Percentiles rank a stretch among this genome's conserved stretches.
phyloP scores from a whole-genome alignment of 371 early-diverging fungal species.

The Capillidium rhysosporum region DNA sequence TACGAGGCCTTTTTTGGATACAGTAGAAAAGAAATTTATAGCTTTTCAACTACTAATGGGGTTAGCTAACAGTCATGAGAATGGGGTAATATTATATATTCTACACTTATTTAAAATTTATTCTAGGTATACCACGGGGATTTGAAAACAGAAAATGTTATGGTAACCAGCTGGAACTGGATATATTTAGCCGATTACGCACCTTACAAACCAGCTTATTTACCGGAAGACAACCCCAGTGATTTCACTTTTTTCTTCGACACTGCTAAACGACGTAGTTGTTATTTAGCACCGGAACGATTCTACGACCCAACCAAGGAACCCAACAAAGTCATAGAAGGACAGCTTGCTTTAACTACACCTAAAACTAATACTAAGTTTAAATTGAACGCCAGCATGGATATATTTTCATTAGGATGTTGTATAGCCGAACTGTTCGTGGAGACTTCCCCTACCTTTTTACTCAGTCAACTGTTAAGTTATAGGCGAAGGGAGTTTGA shows the following conservation, averaged over 20 bases:
- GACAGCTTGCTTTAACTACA: not conserved
- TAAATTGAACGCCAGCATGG: slow-evolving; percentile 41
- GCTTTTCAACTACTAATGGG: slow-evolving; percentile 67
- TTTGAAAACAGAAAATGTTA: slow-evolving; percentile 74
- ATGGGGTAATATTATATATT: slow-evolving; percentile 18
- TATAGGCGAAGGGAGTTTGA: slow-evolving; percentile 61
- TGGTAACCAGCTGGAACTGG: slow-evolving; percentile 90
- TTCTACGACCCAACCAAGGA: slow-evolving; percentile 56
- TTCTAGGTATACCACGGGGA: slow-evolving; percentile 64
- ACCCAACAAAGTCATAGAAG: slow-evolving; percentile 8
- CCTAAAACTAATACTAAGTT: slow-evolving; percentile 22
- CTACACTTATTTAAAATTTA: not conserved
- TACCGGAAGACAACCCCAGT: slow-evolving; percentile 90
- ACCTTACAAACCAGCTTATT: slow-evolving; percentile 68
- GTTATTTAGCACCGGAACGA: slow-evolving; percentile 91
- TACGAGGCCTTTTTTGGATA: slow-evolving; percentile 76
- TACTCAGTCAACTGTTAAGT: slow-evolving; percentile 71
- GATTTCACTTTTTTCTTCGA: slow-evolving; percentile 91
- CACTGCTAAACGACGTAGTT: slow-evolving; percentile 59
- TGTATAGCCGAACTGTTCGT: slow-evolving; percentile 86
- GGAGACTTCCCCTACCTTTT: slow-evolving; percentile 76
- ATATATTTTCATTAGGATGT: slow-evolving; percentile 89
- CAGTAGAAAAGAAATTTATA: slow-evolving; percentile 83
- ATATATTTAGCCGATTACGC: slow-evolving; percentile 75
- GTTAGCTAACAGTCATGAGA: slow-evolving; percentile 53